Conservation (phyloP, 495 filamentous ascomycete species). For the Pyronema omphalodes region DNA sequence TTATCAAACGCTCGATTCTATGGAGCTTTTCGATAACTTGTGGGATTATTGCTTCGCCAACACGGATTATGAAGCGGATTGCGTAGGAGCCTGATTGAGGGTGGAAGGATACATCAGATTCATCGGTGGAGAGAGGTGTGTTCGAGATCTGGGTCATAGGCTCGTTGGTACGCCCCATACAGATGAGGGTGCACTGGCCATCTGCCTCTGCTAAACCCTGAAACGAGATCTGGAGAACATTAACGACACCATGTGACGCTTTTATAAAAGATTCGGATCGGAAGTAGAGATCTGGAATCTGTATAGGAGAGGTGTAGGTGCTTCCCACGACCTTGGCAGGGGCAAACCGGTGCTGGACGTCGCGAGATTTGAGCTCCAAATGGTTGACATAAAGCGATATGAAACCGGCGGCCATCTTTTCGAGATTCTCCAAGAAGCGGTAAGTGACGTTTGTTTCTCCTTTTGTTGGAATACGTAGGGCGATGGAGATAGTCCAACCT, state of each 20-base stretch:
- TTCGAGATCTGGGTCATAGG: constrained; percentile 15
- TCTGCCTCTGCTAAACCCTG: constrained; percentile 27
- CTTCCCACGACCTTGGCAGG: constrained; percentile 13
- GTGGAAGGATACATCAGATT: constrained; percentile 42
- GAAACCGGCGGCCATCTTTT: constrained; percentile 26
- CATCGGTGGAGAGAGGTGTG: constrained; percentile 18
- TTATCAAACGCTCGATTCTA: constrained; percentile 45
- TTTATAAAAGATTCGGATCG: constrained; percentile 19
- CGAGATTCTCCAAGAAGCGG: constrained; percentile 23
- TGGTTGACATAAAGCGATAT: constrained; percentile 27
- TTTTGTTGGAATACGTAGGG: constrained; percentile 11
- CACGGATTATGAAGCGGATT: constrained; percentile 36
- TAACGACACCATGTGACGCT: constrained; percentile 31
- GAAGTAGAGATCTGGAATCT: constrained; percentile 22
- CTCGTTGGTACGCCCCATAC: constrained; percentile 12
- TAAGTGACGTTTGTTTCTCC: constrained; percentile 16
- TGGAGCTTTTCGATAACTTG: constrained; percentile 36
- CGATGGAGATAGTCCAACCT: constrained; percentile 15
- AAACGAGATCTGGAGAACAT: constrained; percentile 36
- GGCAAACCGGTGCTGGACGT: constrained; percentile 20
- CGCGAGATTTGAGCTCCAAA: constrained; percentile 14
- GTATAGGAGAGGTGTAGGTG: constrained; percentile 5
- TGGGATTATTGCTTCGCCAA: constrained; percentile 38
- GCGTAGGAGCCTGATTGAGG: constrained; percentile 37
- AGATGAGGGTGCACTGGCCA: constrained; percentile 12